A percentile compares a stretch with the other conserved stretches of the same genome.
phyloP scores from a whole-genome alignment of 768 basidiomycete genomes.

The Rhizopogon sp. region DNA sequence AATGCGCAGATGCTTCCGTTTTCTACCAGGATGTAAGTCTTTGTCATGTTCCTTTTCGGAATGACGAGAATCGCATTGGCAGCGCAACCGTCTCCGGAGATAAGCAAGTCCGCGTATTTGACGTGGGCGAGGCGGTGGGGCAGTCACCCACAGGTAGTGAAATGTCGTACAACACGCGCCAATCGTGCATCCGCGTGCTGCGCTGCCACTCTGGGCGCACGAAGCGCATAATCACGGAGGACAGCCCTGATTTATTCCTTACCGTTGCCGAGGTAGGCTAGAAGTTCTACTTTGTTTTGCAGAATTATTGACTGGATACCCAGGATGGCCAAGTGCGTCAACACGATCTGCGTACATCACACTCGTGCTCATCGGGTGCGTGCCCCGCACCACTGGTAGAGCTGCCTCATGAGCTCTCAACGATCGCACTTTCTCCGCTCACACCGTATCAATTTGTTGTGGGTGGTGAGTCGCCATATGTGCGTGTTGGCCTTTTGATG shows the following conservation, averaged over 20 bases:
- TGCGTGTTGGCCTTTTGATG: slow-evolving; percentile 31
- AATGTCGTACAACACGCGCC: slow-evolving; percentile 38
- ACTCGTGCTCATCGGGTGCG: slow-evolving; percentile 48
- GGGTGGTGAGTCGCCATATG: slow-evolving; percentile 74
- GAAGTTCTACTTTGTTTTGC: slow-evolving; percentile 3
- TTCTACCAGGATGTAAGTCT: slow-evolving; percentile 69
- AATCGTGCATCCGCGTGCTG: slow-evolving; percentile 49
- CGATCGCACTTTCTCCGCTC: slow-evolving; percentile 70
- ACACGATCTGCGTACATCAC: slow-evolving; percentile 72
- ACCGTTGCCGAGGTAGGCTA: slow-evolving; percentile 70
- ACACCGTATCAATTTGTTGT: slow-evolving; percentile 84
- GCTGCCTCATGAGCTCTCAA: slow-evolving; percentile 61
- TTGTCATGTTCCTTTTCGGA: slow-evolving; percentile 9
- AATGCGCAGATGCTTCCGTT: slow-evolving; percentile 74
- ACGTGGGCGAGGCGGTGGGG: slow-evolving; percentile 45
- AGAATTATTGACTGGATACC: slow-evolving; percentile 16
- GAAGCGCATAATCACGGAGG: slow-evolving; percentile 77
- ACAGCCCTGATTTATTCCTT: slow-evolving; percentile 71
- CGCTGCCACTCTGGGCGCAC: slow-evolving; percentile 69
- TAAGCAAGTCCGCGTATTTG: slow-evolving; percentile 72
- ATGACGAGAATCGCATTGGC: slow-evolving; percentile 1
- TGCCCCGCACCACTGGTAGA: slow-evolving; percentile 74
- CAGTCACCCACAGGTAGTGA: slow-evolving; percentile 37
- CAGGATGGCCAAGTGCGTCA: slow-evolving; percentile 87
- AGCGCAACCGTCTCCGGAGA: slow-evolving; percentile 77